phyloP scores from a whole-genome alignment of 2,329 filamentous ascomycete species.

The Aureobasidium sp. region DNA sequence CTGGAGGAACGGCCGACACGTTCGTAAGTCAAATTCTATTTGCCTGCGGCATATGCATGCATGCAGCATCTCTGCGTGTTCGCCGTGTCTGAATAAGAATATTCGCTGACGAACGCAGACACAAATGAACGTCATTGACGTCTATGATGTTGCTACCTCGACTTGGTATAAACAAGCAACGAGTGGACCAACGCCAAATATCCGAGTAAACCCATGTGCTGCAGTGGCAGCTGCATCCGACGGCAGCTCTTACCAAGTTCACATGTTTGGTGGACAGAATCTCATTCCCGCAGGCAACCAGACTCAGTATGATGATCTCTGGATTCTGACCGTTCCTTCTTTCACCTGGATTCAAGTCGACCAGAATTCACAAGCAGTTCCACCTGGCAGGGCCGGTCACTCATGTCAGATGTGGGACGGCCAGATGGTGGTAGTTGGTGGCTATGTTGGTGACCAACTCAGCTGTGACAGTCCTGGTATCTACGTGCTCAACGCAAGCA shows the following conservation, averaged over 20 bases:
- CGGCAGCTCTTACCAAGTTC: conserved; percentile 67
- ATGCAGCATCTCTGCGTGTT: no score
- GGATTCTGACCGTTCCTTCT: conserved; percentile 70
- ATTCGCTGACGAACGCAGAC: conserved; percentile 31
- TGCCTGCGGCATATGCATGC: no score
- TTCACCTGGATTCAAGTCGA: conserved; percentile 72
- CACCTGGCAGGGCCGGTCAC: conserved; percentile 61
- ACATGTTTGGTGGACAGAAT: conserved; percentile 71
- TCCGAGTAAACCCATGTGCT: conserved; percentile 59
- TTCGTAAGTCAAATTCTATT: conserved; percentile 44
- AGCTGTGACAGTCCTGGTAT: conserved; percentile 61
- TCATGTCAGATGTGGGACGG: conserved; percentile 70
- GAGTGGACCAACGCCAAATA: conserved; percentile 49
- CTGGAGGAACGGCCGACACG: conserved; percentile 60
- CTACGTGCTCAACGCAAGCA: conserved; percentile 69
- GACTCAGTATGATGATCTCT: conserved; percentile 62
- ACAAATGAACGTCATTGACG: conserved; percentile 64
- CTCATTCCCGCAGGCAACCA: conserved; percentile 53
- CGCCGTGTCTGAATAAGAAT: not conserved
- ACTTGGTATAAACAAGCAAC: conserved; percentile 70
- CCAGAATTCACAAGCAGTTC: conserved; percentile 34
- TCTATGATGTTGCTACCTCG: conserved; percentile 66
- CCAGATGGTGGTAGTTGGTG: conserved; percentile 73
- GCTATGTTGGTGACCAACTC: conserved; percentile 53
- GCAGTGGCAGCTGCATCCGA: conserved; percentile 58